Evolutionary conservation across 441 rosid genomes (phyloP), one percentile per base, ranked within the genome.

Genomic region (Brassica hybrid): DNA sequence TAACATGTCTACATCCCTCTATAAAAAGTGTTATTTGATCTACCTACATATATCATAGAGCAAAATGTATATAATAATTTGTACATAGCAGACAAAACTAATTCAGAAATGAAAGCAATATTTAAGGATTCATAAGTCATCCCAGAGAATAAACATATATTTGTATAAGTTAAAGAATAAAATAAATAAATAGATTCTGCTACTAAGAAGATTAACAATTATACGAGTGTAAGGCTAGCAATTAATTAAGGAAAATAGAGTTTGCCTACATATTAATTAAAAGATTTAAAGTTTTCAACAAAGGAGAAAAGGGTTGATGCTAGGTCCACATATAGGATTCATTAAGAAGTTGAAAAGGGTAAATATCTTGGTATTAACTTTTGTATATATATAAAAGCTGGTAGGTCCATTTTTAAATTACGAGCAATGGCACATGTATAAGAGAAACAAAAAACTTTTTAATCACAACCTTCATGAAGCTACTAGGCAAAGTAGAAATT

Each of bases 141-240:
- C 78, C 71, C 75, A 36, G 75, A 79, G 78, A 68, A 79, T 74
- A 74, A 27, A 54, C 63, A 61, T 62, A 60, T 62, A 18, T 9
- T 25, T 68, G 43, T 61, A 68, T 78, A 67, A 14, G n/a, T 23
- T 36, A 61, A 72, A 27, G 32, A 62, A 56, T 74, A 67, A 36
- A 50, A 52, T 73, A 73, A 56, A 38, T 62, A 61, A 56, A 38
- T 62, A 52, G 71, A 73, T 73, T 67, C 60, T 48, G 23, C 36
- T 43, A 14, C 77, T 2, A 67, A 43, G 13, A 50, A 52, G 69
- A 67, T 61, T 61, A 13, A 56, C 36, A 78, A 61, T 54, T 67
- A 50, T 61, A 65, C 19, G 48, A n/a, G 74, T 16, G 43, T 17
- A 50, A 71, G 68, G 59, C 50, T 78, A 67, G 13, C 58, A 72